Conservation (phyloP, 352 stramenopile species). For the Phytophthora sp. region DNA sequence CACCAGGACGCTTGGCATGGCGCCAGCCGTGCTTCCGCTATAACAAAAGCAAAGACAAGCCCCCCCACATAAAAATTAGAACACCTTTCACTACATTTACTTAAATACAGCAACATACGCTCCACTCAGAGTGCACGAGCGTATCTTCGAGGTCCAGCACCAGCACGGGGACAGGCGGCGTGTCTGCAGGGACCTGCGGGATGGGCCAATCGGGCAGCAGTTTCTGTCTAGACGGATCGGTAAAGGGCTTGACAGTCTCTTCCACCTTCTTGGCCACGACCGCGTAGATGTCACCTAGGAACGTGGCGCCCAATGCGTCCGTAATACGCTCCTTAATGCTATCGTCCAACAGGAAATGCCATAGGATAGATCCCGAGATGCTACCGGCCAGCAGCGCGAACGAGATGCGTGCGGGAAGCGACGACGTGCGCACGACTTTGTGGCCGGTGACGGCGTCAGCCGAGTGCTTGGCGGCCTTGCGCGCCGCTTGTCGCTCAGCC, state of each 20-base stretch:
- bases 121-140: slow-evolving; percentile 89
- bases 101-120: slow-evolving; percentile 76
- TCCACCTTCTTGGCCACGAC: slow-evolving; percentile 67
- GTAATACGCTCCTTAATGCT: slow-evolving; percentile 49
- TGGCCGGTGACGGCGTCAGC: slow-evolving; percentile 29
- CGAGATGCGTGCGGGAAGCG: slow-evolving; percentile 76
- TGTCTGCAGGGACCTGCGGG: slow-evolving; percentile 75
- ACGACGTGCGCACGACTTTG: slow-evolving; percentile 74
- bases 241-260: slow-evolving; percentile 77
- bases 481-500: slow-evolving; percentile 64
- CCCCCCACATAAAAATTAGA: too few relatives aligned
- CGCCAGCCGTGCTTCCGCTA: slow-evolving; percentile 89
- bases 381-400: slow-evolving; percentile 66
- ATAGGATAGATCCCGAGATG: slow-evolving; percentile 68
- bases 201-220: slow-evolving; percentile 89
- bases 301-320: slow-evolving; percentile 57
- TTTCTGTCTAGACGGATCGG: slow-evolving; percentile 81
- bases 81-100: too few relatives aligned
- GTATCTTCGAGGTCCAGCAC: slow-evolving; percentile 89
- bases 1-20: slow-evolving; percentile 84
- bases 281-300: slow-evolving; percentile 71
- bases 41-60: slow-evolving; percentile 2
- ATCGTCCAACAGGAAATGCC: slow-evolving; percentile 80
- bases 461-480: slow-evolving; percentile 45
- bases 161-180: slow-evolving; percentile 79